Evolutionary conservation across 257 asterid species (phyloP), one percentile per base, ranked within the genome.

Genomic region (Haberlea rhodopensis): DNA sequence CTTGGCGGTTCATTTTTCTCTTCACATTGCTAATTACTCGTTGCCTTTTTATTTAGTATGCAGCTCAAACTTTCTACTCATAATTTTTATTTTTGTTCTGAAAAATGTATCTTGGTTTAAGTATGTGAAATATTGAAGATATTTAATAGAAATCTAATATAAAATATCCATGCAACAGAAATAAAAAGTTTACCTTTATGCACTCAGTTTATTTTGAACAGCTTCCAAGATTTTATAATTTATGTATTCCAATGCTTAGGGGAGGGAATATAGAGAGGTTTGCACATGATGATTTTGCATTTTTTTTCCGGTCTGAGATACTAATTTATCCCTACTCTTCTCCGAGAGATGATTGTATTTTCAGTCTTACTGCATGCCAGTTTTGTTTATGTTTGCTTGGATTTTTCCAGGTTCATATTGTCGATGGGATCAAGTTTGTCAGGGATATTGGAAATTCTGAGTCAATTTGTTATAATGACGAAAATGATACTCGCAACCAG

Each of bases 381-480:
- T 52, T 29, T 54, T 16, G 26, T 23, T 46, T 51, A 8, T 53
- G 9, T 23, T 58, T 29, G 49, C 3, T 9, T 27, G 43, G 45
- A n/a, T 18, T 6, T 23, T 34, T 49, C 43, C 68, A 90, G 99
- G 95, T 81, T 71, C 86, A 79, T 63, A 62, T 94, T 25, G 69
- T 81, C 1, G 97, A 94, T 70, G 97, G 96, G 65, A 78, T 87
- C 28, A 58, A 82, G 82, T 88, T 79, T 60, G 83, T 90, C 19
- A 68, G 62, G 73, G 84, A 80, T 62, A 68, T 60, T 65, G 86
- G 85, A 6, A 46, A 60, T 40, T 11, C 74, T 5, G 76, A 68
- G 49, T 58, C 80, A 54, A 27, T n/a, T 29, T 13, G 60, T 60
- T 63, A 37, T 74, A 28, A 28, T 60, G 62, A 63, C 23, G 29